Conservation (phyloP, 2,329 filamentous ascomycete species). For the Exophiala xenobiotica region DNA sequence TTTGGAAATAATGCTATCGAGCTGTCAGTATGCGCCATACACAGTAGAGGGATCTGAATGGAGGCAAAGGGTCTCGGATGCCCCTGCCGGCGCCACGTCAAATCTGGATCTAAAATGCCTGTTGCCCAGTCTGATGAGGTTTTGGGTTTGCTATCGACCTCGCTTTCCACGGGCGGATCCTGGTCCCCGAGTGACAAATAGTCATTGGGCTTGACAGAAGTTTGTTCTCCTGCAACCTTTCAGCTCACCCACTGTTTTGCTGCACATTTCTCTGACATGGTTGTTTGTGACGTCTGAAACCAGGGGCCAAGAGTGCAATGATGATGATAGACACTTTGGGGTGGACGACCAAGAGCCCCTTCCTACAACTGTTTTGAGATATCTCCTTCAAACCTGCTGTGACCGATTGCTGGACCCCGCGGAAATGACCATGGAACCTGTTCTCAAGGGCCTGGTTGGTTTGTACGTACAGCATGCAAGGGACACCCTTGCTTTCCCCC, state of each 20-base stretch:
- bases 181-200: background rate
- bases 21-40: background rate
- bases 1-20: too few relatives aligned
- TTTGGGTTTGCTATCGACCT: background rate
- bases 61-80: background rate
- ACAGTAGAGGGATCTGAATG: background rate
- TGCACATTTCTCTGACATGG: too few relatives aligned
- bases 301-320: too few relatives aligned
- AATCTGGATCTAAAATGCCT: background rate
- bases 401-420: background rate
- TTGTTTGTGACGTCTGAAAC: too few relatives aligned
- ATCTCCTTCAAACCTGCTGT: background rate
- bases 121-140: background rate
- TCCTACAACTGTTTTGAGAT: background rate
- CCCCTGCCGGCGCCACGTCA: background rate
- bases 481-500: background rate
- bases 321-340: too few relatives aligned
- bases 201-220: background rate
- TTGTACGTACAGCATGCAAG: background rate
- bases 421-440: background rate
- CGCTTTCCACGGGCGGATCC: background rate
- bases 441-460: background rate
- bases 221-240: background rate
- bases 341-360: too few relatives aligned
- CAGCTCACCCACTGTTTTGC: too few relatives aligned